phyloP scores from a whole-genome alignment of 805 yeast genomes.

The Brettanomyces nanus region DNA sequence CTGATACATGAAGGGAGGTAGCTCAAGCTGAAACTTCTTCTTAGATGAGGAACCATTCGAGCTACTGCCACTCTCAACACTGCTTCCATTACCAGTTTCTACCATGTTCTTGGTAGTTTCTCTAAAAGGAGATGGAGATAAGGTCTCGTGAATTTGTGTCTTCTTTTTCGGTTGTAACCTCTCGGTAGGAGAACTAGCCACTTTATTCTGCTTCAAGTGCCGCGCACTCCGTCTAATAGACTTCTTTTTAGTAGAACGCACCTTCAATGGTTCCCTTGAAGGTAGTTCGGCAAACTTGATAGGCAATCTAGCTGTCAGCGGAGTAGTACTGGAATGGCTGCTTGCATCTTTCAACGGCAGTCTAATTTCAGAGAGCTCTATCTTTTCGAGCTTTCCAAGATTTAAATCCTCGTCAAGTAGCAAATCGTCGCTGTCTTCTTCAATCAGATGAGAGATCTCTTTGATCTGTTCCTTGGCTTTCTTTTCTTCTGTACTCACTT shows the following conservation, averaged over 20 bases:
- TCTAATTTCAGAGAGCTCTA: conserved; percentile 21
- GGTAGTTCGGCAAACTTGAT: conserved; percentile 27
- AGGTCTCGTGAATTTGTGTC: conserved; percentile 2
- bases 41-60: neutral
- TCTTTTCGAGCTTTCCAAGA: conserved; percentile 22
- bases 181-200: neutral
- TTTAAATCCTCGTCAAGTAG: conserved; percentile 19
- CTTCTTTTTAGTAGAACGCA: conserved; percentile 20
- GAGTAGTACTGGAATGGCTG: conserved; percentile 14
- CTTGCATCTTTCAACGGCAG: conserved; percentile 16
- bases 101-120: conserved; percentile 6
- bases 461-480: conserved; percentile 12
- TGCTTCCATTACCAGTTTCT: too few species aligned
- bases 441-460: conserved; percentile 14
- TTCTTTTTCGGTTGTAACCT: neutral
- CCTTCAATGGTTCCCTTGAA: conserved; percentile 23
- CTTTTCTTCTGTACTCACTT: neutral
- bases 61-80: too few species aligned
- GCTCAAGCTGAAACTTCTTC: conserved; percentile 8
- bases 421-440: conserved; percentile 13
- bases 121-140: conserved; percentile 17
- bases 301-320: conserved; percentile 20
- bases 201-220: neutral
- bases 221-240: conserved; percentile 12
- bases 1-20: conserved; percentile 16